A percentile compares a stretch with the other conserved stretches of the same genome.
Conservation (phyloP, 805 yeast genomes). For the Candida peoriensis region DNA sequence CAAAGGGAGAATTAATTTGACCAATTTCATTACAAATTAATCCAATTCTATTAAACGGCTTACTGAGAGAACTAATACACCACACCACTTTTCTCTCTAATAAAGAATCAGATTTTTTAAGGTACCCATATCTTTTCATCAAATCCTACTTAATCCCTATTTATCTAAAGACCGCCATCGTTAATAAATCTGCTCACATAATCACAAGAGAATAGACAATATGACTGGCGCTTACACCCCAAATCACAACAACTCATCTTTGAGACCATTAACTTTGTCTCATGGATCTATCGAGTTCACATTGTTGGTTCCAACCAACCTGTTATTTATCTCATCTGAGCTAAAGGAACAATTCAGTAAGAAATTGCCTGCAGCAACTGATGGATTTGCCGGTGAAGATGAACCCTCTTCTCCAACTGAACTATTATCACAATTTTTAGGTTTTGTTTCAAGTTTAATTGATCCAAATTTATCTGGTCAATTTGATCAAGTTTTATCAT, state of each 20-base stretch:
- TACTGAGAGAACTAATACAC: too few species aligned
- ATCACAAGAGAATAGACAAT: background rate
- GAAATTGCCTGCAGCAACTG: conserved; percentile 71
- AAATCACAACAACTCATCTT: conserved; percentile 30
- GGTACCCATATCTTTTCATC: background rate
- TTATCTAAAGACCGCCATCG: conserved; percentile 4
- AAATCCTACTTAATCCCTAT: conserved; percentile 1
- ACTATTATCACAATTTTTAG: conserved; percentile 77
- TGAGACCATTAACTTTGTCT: conserved; percentile 77
- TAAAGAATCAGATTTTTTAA: too few species aligned
- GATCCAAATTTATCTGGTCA: conserved; percentile 44
- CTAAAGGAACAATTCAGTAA: conserved; percentile 81
- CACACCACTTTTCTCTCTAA: conserved; percentile 6
- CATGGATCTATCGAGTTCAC: conserved; percentile 90
- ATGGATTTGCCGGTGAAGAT: conserved; percentile 77
- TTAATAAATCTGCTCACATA: background rate
- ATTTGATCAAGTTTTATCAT: conserved; percentile 63
- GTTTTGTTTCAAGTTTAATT: conserved; percentile 52
- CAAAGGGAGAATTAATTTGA: too few species aligned
- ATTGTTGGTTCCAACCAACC: conserved; percentile 76
- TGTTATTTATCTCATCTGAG: conserved; percentile 78
- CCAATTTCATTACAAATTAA: too few species aligned
- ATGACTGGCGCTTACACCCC: conserved; percentile 27
- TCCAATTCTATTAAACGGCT: too few species aligned
- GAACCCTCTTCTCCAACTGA: conserved; percentile 88